A percentile compares a stretch with the other conserved stretches of the same genome.
These are phyloP conservation scores for Fragaria nilgerrensis DNA, from an alignment of 306 rosid genomes.

Conservation along the genomic window DNA sequence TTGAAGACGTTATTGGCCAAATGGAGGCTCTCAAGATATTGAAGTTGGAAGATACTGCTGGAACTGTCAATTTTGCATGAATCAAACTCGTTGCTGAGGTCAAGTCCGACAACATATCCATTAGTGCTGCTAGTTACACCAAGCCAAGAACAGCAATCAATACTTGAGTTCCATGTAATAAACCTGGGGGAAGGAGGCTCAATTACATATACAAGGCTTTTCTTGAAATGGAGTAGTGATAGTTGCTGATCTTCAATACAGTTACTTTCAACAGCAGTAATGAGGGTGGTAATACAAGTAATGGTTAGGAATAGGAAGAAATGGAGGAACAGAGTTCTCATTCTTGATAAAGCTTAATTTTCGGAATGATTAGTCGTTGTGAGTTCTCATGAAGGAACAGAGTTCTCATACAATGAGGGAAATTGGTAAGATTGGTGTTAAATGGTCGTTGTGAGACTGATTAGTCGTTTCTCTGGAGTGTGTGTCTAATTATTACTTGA, in stretches of 20 bases:
- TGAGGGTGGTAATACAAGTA: not conserved
- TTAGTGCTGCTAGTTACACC: not conserved
- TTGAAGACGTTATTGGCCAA: not conserved
- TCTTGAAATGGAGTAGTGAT: not conserved
- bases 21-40: not conserved
- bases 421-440: too few species aligned
- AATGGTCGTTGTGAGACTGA: too few species aligned
- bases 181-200: not conserved
- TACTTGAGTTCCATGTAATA: not conserved
- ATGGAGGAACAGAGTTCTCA: not conserved
- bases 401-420: too few species aligned
- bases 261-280: not conserved
- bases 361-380: too few species aligned
- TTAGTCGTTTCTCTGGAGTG: too few species aligned
- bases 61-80: not conserved
- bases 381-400: too few species aligned
- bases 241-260: not conserved
- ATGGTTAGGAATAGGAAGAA: not conserved
- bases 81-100: not conserved
- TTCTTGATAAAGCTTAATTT: too few species aligned
- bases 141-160: not conserved
- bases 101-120: not conserved
- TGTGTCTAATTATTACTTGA: too few species aligned
- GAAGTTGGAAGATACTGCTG: not conserved
- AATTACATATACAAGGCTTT: not conserved